Percentiles rank a stretch among this genome's conserved stretches.
Evolutionary conservation across 805 yeast genomes (phyloP).

Genomic region (Yarrowia keelungensis): DNA sequence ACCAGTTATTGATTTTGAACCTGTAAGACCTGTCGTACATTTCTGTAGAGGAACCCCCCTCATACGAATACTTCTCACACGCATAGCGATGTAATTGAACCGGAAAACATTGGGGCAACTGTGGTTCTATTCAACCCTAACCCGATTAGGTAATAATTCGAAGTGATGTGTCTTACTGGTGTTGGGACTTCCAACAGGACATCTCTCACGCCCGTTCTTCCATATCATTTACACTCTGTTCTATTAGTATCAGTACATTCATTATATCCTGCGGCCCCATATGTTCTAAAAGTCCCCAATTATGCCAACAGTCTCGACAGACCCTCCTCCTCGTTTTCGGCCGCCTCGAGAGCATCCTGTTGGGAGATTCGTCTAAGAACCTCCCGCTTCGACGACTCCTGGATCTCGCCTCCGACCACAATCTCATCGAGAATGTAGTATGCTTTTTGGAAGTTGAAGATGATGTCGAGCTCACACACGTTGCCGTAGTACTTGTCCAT

Average conservation of each 20-base stretch:
- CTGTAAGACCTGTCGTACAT: too few relatives aligned
- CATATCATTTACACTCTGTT: neutral
- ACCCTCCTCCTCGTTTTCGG: constrained; percentile 65
- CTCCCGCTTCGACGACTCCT: constrained; percentile 82
- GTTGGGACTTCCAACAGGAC: too few relatives aligned
- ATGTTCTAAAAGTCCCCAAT: constrained; percentile 4
- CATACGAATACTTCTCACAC: neutral
- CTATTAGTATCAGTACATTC: constrained; percentile 19
- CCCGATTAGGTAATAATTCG: too few relatives aligned
- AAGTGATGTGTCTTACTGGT: too few relatives aligned
- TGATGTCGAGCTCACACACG: constrained; percentile 95
- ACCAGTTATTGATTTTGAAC: neutral
- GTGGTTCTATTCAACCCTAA: too few relatives aligned
- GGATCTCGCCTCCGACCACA: constrained; percentile 83
- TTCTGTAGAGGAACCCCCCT: neutral
- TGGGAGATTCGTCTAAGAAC: constrained; percentile 77
- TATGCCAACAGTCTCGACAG: constrained; percentile 42
- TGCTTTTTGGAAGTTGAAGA: constrained; percentile 93
- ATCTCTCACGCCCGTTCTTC: too few relatives aligned
- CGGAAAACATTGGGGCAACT: too few relatives aligned
- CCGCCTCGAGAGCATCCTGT: constrained; percentile 85
- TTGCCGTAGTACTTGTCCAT: constrained; percentile 96
- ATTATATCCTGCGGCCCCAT: constrained; percentile 3
- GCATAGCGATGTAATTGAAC: neutral
- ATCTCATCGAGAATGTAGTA: constrained; percentile 91